Evolutionary conservation across 805 yeast species (phyloP).

Genomic region (Ogataea nakhonphanomensis): DNA sequence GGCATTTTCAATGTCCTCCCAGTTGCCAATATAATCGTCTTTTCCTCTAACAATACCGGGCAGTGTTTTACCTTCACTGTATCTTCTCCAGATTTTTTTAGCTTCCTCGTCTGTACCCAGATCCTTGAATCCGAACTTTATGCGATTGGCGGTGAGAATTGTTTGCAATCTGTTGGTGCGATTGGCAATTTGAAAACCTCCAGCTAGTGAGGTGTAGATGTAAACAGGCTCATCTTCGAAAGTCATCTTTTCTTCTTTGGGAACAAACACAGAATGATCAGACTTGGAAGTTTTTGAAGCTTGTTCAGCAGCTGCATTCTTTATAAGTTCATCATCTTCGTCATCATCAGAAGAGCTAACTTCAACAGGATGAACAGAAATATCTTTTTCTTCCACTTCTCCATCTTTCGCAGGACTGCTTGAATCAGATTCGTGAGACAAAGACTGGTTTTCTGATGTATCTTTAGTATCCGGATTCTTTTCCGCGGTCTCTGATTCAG

Average conservation of each 20-base stretch:
- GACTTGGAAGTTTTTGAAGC: slow-evolving; percentile 1
- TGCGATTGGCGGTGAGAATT: slow-evolving; percentile 69
- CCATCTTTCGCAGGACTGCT: background rate
- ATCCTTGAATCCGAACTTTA: slow-evolving; percentile 68
- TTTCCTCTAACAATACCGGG: slow-evolving; percentile 86
- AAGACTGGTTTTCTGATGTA: background rate
- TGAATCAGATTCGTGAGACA: background rate
- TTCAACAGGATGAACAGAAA: slow-evolving; percentile 22
- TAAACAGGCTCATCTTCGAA: slow-evolving; percentile 61
- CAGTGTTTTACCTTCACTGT: slow-evolving; percentile 63
- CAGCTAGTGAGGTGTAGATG: slow-evolving; percentile 81
- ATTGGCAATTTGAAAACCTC: slow-evolving; percentile 75
- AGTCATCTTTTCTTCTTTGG: slow-evolving; percentile 32
- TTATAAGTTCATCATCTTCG: slow-evolving; percentile 26
- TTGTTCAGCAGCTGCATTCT: slow-evolving; percentile 28
- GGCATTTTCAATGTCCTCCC: slow-evolving; percentile 81
- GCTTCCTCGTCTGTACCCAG: slow-evolving; percentile 87
- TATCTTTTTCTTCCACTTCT: slow-evolving; percentile 12
- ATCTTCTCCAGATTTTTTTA: slow-evolving; percentile 76
- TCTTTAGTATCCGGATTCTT: background rate
- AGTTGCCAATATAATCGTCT: slow-evolving; percentile 80
- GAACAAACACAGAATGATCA: slow-evolving; percentile 28
- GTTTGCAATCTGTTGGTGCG: slow-evolving; percentile 74
- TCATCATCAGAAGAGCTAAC: slow-evolving; percentile 1
- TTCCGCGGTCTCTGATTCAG: background rate